These are phyloP conservation scores for Lachancea cidri DNA, from an alignment of 805 yeast genomes.

Conservation along the genomic window DNA sequence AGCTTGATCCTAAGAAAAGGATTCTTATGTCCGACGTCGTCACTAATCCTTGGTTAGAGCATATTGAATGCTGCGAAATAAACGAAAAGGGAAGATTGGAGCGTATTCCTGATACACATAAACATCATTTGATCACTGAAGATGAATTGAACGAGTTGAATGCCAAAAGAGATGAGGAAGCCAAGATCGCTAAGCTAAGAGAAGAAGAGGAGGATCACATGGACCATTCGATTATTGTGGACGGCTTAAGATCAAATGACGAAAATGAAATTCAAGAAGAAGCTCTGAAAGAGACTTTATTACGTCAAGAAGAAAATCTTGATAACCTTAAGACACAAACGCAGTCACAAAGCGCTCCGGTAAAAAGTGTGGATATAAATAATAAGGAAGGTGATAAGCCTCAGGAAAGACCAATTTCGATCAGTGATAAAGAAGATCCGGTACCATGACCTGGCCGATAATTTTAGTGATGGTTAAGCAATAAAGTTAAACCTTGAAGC, in stretches of 20 bases:
- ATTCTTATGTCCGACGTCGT: slow-evolving; percentile 52
- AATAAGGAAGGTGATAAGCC: not conserved
- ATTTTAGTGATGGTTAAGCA: too few species aligned
- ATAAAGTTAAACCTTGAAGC: too few species aligned
- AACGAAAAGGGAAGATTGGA: slow-evolving; percentile 23
- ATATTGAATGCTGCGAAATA: slow-evolving; percentile 49
- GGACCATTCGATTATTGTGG: not conserved
- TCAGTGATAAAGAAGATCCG: too few species aligned
- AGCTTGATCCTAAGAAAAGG: slow-evolving; percentile 52
- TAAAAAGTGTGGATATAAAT: not conserved
- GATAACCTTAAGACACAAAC: not conserved
- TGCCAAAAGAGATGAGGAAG: slow-evolving; percentile 32
- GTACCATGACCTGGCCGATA: too few species aligned
- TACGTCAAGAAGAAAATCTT: not conserved
- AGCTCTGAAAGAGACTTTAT: not conserved
- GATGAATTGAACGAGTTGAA: slow-evolving; percentile 47
- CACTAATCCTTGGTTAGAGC: slow-evolving; percentile 51
- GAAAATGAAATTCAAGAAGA: not conserved
- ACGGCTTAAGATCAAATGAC: not conserved
- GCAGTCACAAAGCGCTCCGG: not conserved
- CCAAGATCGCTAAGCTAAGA: slow-evolving; percentile 17
- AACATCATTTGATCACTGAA: slow-evolving; percentile 65
- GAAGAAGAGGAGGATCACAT: slow-evolving; percentile 9
- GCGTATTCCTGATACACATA: slow-evolving; percentile 39
- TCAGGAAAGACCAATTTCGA: too few species aligned